Base-by-base conservation (phyloP, 768 basidiomycete genomes). In the Tricholoma terreum region DNA sequence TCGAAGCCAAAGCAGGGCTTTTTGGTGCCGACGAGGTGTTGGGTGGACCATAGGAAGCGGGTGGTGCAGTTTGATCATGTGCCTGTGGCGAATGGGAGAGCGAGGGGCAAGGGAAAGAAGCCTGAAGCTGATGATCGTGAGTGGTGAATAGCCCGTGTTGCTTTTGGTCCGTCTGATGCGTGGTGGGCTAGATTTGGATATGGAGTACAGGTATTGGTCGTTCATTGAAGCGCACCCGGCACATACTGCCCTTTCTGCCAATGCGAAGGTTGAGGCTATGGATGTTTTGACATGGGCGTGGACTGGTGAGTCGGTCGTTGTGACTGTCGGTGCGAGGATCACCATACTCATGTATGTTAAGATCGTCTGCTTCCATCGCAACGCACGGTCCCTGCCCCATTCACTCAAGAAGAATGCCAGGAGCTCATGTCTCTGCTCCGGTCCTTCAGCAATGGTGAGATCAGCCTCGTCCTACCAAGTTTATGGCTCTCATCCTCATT, bases 211-310 rank as follows among this genome's bases (percentile, higher is more conserved):
- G 54, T 93, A 91, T 65, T 93, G 92, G 92, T 74, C 83, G 6
- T 93, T 86, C 65, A 80, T 93, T 72, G 87, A 91, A 68, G 72
- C 80, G 33, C 90, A 92, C 62, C 91, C 91, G 0, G 88, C 87
- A 0, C 91, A 93, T 67, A 73, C 77, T 7, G 65, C 78, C 0
- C 74, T 92, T 24, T 80, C 86, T 7, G 63, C 71, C 6, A 78
- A 76, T 42, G 85, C 86, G 9, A 79, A 79, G 50, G 70, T 75
- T 0, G 90, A 93, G 61, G 91, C 91, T 1, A 76, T 87, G 64
- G 88, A 92, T 54, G 82, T 83, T 0, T 73, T 93, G 60, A 88
- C 83, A 21, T 93, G 92, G 91, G 83, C 87, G 8, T 90, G 87
- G 71, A 87, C 90, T 2, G 86, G 87, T 85, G 58, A 30, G 73